phyloP scores from a whole-genome alignment of 2,329 filamentous ascomycete species.

The Arachnomyces sp. region DNA sequence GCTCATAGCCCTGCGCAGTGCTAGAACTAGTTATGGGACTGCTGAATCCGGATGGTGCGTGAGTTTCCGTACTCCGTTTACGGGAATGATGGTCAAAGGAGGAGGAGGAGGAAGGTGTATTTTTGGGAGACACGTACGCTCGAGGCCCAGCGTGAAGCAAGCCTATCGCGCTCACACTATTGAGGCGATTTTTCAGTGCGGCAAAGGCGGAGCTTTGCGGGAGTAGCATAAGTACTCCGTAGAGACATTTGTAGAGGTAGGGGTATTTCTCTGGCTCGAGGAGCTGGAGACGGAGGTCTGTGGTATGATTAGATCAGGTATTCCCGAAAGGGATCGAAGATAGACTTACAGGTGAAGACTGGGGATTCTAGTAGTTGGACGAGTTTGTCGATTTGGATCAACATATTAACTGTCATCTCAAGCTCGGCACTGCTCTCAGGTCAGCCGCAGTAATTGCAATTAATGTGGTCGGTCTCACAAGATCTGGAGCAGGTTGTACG shows the following conservation, averaged over 20 bases:
- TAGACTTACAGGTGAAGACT: constrained; percentile 79
- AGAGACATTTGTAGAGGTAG: constrained; percentile 94
- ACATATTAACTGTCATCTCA: constrained; percentile 97
- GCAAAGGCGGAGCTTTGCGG: constrained; percentile 96
- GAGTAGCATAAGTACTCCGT: constrained; percentile 94
- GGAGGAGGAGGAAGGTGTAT: constrained; percentile 1
- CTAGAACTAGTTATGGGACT: constrained; percentile 10
- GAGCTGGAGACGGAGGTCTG: constrained; percentile 86
- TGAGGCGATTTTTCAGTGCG: constrained; percentile 88
- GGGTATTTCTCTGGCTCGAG: constrained; percentile 93
- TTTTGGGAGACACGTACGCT: constrained; percentile 51
- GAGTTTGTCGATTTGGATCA: constrained; percentile 97
- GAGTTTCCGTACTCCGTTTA: constrained; percentile 12
- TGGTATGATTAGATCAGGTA: constrained; percentile 8
- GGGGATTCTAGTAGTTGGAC: constrained; percentile 95
- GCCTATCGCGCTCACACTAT: constrained; percentile 94
- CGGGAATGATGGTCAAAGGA: constrained; percentile 17
- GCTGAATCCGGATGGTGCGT: constrained; percentile 3
- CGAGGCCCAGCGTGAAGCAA: constrained; percentile 77
- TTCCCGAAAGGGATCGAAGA: background rate
- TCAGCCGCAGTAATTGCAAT: background rate
- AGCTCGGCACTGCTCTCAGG: constrained; percentile 63
- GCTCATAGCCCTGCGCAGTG: constrained; percentile 51
- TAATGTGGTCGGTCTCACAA: constrained; percentile 54
- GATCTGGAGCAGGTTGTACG: constrained; percentile 89